These are phyloP conservation scores for Trametes versicolor DNA, from an alignment of 1,284 basidiomycete species.

Conservation along the genomic window DNA sequence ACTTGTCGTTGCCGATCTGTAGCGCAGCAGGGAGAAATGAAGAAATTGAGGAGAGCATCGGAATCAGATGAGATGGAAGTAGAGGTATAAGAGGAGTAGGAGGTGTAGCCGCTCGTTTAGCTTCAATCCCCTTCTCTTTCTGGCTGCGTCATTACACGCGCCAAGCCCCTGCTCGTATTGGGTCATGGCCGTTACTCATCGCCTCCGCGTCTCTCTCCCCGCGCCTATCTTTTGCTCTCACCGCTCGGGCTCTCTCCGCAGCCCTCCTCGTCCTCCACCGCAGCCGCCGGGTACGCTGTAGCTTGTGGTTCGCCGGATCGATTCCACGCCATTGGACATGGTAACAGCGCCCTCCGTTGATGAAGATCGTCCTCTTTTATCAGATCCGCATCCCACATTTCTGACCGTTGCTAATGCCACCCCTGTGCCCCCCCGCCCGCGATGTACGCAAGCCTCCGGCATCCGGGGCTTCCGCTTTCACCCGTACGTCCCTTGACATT, in stretches of 20 bases:
- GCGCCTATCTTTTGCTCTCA: not conserved
- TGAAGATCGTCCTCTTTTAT: not conserved
- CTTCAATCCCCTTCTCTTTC: constrained; percentile 23
- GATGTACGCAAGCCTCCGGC: constrained; percentile 17
- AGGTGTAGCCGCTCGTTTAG: constrained; percentile 23
- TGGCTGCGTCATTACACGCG: constrained; percentile 35
- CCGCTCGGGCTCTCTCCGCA: not conserved
- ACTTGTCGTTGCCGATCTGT: constrained; percentile 47
- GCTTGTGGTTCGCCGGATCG: not conserved
- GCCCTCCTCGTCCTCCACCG: constrained; percentile 3
- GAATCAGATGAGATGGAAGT: constrained; percentile 34
- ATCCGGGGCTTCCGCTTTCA: not conserved
- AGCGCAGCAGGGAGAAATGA: constrained; percentile 69
- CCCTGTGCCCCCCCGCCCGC: not conserved
- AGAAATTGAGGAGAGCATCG: constrained; percentile 71
- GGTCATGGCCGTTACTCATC: constrained; percentile 24
- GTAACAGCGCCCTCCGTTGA: not conserved
- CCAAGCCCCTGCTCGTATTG: constrained; percentile 14
- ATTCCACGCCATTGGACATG: not conserved
- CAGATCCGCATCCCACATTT: not conserved
- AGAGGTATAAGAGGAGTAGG: constrained; percentile 21
- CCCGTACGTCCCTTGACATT: not conserved
- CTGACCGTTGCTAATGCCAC: constrained; percentile 1
- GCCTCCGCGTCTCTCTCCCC: not conserved
- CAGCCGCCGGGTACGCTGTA: not conserved